Conservation (phyloP, 1,139 yeast species). For the Taphrina sp. region DNA sequence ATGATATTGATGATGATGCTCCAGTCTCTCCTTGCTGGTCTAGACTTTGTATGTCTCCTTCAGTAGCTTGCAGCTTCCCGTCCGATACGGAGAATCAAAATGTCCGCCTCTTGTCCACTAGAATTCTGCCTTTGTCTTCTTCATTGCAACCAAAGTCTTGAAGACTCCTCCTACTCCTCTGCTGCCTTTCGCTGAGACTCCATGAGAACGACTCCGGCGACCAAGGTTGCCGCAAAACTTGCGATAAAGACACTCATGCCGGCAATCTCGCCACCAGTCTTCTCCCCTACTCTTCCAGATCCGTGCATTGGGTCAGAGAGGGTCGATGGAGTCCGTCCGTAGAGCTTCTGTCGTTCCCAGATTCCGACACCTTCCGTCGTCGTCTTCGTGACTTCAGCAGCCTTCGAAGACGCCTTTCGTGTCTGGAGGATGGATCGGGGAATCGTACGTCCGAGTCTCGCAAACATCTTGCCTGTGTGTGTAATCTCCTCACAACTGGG, state of each 20-base stretch:
- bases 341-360: conserved; percentile 18
- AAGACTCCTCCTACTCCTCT: no score
- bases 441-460: conserved; percentile 3
- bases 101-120: no score
- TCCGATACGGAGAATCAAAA: no score
- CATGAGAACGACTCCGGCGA: conserved; percentile 14
- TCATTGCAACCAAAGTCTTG: no score
- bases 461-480: conserved; percentile 13
- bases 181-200: conserved; percentile 9
- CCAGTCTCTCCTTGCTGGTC: no score
- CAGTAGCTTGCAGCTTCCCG: no score
- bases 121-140: no score
- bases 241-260: neutral
- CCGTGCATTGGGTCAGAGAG: conserved; percentile 2
- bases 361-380: conserved; percentile 4
- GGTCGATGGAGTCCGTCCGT: conserved; percentile 6
- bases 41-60: no score
- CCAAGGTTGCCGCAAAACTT: conserved; percentile 9
- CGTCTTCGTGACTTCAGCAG: no score
- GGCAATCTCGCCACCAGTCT: neutral
- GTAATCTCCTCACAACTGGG: no score
- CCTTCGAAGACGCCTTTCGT: conserved; percentile 5
- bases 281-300: neutral
- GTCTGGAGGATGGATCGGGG: conserved; percentile 2
- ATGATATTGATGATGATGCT: no score